phyloP scores from a whole-genome alignment of 2,329 filamentous ascomycete species.

The Tolypocladium ovalisporum region DNA sequence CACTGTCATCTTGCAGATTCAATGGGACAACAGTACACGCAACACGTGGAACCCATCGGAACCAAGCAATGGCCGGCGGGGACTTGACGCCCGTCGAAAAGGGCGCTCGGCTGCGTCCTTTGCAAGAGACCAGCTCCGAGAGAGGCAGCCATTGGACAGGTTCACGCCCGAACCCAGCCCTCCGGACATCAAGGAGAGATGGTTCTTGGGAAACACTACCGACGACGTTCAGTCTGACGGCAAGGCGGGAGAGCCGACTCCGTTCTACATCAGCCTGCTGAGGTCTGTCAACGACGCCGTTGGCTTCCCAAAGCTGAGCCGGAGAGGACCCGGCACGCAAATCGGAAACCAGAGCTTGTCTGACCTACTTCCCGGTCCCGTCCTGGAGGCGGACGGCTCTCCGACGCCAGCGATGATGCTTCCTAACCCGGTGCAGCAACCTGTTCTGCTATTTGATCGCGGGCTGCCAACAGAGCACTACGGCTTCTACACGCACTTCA shows the following conservation, averaged over 20 bases:
- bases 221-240: conserved; percentile 55
- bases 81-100: conserved; percentile 18
- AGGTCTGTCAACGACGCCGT: conserved; percentile 27
- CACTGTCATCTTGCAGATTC: conserved; percentile 69
- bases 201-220: conserved; percentile 76
- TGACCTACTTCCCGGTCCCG: conserved; percentile 51
- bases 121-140: conserved; percentile 12
- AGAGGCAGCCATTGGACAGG: conserved; percentile 6
- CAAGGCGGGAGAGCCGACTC: conserved; percentile 77
- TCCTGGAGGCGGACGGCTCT: conserved; percentile 55
- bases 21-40: conserved; percentile 52
- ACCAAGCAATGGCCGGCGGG: not conserved
- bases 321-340: conserved; percentile 8
- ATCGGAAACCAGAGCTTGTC: conserved; percentile 15
- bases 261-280: conserved; percentile 75
- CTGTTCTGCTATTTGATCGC: conserved; percentile 75
- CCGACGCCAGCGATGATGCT: conserved; percentile 63
- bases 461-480: conserved; percentile 76
- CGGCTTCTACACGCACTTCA: conserved; percentile 87
- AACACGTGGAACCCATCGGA: conserved; percentile 38
- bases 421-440: conserved; percentile 62
- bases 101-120: conserved; percentile 11
- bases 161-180: conserved; percentile 44
- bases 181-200: conserved; percentile 58
- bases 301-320: conserved; percentile 13